A percentile compares a stretch with the other conserved stretches of the same genome.
Conservation (phyloP, 306 rosid genomes). For the Citrullus colocynthis region DNA sequence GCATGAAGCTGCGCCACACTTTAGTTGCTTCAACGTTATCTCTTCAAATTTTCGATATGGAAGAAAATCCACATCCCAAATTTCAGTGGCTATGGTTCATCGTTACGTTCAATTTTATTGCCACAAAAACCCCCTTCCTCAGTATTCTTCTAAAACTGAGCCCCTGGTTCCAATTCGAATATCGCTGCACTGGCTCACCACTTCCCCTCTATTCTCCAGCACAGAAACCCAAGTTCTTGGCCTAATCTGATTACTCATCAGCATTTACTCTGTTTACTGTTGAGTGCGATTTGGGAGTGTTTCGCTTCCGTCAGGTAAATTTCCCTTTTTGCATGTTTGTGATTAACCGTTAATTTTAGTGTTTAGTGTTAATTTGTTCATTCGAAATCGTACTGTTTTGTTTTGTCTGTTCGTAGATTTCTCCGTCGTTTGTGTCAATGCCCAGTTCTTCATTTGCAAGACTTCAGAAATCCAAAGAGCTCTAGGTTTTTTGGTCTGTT, state of each 20-base stretch:
- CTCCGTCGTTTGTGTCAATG: background rate
- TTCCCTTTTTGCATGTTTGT: background rate
- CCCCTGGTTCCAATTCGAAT: background rate
- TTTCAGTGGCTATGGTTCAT: conserved; percentile 77
- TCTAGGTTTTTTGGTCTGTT: background rate
- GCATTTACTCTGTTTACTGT: background rate
- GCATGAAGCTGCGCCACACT: conserved; percentile 66
- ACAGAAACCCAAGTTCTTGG: background rate
- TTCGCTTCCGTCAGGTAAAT: background rate
- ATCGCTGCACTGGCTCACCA: background rate
- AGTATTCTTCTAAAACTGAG: background rate
- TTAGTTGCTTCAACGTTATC: conserved; percentile 52
- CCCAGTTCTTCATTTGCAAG: background rate
- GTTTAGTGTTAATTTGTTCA: background rate
- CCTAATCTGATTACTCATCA: background rate
- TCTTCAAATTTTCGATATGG: conserved; percentile 3
- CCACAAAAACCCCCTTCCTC: conserved; percentile 13
- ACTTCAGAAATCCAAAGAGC: background rate
- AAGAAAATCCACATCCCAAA: conserved; percentile 22
- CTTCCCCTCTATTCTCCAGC: background rate
- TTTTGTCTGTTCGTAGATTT: background rate
- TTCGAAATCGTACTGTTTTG: too few relatives aligned
- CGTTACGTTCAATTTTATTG: conserved; percentile 30
- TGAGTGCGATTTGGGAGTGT: background rate
- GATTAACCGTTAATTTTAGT: background rate